These are phyloP conservation scores for Termitomyces sp. DNA, from an alignment of 768 basidiomycete genomes.

Conservation along the genomic window DNA sequence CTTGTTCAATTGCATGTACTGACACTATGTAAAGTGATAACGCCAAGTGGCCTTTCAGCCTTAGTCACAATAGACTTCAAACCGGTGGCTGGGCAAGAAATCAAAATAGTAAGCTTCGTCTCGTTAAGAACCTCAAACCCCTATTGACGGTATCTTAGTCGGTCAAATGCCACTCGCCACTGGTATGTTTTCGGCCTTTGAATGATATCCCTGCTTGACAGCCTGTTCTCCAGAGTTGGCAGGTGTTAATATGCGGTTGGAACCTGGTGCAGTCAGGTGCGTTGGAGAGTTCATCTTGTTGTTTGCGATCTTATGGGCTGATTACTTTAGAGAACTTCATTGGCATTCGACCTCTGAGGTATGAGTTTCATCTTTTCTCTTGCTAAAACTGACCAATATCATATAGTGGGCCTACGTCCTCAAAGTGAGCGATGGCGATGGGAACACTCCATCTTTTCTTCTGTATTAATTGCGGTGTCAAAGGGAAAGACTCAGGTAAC, in stretches of 20 bases:
- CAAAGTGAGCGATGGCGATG: conserved; percentile 23
- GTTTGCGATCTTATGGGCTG: background rate
- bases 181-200: conserved; percentile 21
- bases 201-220: background rate
- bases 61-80: conserved; percentile 54
- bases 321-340: conserved; percentile 39
- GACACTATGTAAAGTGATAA: conserved; percentile 28
- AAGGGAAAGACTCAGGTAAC: conserved; percentile 48
- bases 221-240: conserved; percentile 30
- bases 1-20: background rate
- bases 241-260: conserved; percentile 49
- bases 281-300: background rate
- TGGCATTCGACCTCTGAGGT: conserved; percentile 51
- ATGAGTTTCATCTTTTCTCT: background rate
- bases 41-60: conserved; percentile 53
- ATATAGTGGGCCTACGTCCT: conserved; percentile 51
- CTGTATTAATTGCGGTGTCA: background rate
- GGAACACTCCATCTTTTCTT: background rate
- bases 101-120: conserved; percentile 37
- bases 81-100: conserved; percentile 60
- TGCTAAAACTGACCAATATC: background rate
- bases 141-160: conserved; percentile 23
- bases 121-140: background rate
- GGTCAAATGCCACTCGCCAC: conserved; percentile 47
- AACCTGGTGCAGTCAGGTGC: conserved; percentile 46